Conservation (phyloP, 441 rosid genomes). For the Macaranga tanarius region DNA sequence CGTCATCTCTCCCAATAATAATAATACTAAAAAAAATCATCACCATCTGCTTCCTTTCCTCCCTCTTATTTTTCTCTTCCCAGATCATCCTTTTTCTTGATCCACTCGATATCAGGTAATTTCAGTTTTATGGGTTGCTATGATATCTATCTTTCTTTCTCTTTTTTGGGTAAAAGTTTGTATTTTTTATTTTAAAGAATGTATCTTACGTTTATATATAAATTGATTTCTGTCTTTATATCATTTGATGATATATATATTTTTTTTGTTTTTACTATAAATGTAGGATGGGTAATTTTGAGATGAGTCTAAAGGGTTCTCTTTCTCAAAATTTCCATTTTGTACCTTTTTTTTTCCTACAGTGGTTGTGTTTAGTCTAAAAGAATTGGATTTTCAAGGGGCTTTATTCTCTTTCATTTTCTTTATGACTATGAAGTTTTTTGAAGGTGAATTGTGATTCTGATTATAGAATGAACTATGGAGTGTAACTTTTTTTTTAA, state of each 20-base stretch:
- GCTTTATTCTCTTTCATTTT: too few relatives aligned
- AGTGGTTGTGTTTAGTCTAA: too few relatives aligned
- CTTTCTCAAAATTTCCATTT: too few relatives aligned
- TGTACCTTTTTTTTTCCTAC: too few relatives aligned
- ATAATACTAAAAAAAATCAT: neutral
- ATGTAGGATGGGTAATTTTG: too few relatives aligned
- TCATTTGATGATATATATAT: too few relatives aligned
- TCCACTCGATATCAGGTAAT: slow-evolving; percentile 9
- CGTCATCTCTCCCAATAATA: neutral
- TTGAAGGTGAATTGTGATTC: slow-evolving; percentile 4
- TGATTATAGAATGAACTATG: neutral
- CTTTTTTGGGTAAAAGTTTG: neutral
- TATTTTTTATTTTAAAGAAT: too few relatives aligned
- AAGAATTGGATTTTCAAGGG: too few relatives aligned
- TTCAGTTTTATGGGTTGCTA: neutral
- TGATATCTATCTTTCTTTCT: neutral
- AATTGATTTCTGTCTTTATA: too few relatives aligned
- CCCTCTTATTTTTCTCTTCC: neutral
- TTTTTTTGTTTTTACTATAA: too few relatives aligned
- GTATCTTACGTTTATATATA: neutral
- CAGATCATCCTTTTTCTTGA: neutral
- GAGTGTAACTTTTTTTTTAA: neutral
- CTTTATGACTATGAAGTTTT: neutral
- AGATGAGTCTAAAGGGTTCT: too few relatives aligned
- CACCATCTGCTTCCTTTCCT: slow-evolving; percentile 8